These are phyloP conservation scores for Arthrobotrys sphaeroides DNA, from an alignment of 2,329 filamentous ascomycete genomes.

Conservation along the genomic window DNA sequence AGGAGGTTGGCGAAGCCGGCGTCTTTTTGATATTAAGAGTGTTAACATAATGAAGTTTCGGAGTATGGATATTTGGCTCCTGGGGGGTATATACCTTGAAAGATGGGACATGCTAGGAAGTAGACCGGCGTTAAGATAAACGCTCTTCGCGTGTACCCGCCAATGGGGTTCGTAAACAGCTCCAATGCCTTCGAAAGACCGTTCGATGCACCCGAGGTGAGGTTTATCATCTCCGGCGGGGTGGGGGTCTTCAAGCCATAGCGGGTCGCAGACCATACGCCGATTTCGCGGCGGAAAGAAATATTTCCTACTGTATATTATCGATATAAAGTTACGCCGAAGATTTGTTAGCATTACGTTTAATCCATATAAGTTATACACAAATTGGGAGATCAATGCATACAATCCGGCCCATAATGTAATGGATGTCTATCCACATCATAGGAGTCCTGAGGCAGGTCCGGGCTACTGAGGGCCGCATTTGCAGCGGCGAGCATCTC, in stretches of 20 bases:
- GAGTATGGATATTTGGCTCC: background rate
- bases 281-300: slow-evolving; percentile 54
- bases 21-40: slow-evolving; percentile 16
- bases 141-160: slow-evolving; percentile 56
- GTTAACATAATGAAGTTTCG: background rate
- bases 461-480: slow-evolving; percentile 15
- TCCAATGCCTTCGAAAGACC: slow-evolving; percentile 54
- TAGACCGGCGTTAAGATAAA: slow-evolving; percentile 57
- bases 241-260: slow-evolving; percentile 53
- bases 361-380: background rate
- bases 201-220: slow-evolving; percentile 56
- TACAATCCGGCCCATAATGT: slow-evolving; percentile 57
- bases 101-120: slow-evolving; percentile 56
- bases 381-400: background rate
- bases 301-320: slow-evolving; percentile 55
- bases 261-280: slow-evolving; percentile 54
- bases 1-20: slow-evolving; percentile 46
- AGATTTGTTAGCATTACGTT: no score
- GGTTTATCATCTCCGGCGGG: slow-evolving; percentile 52
- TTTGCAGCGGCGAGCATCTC: slow-evolving; percentile 50
- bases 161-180: slow-evolving; percentile 54
- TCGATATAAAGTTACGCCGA: no score
- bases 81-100: slow-evolving; percentile 52
- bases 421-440: slow-evolving; percentile 51
- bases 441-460: slow-evolving; percentile 34